Percentiles rank a stretch among this genome's conserved stretches.
Conservation (phyloP, 2,329 filamentous ascomycete genomes). For the Pseudogymnoascus sp. region DNA sequence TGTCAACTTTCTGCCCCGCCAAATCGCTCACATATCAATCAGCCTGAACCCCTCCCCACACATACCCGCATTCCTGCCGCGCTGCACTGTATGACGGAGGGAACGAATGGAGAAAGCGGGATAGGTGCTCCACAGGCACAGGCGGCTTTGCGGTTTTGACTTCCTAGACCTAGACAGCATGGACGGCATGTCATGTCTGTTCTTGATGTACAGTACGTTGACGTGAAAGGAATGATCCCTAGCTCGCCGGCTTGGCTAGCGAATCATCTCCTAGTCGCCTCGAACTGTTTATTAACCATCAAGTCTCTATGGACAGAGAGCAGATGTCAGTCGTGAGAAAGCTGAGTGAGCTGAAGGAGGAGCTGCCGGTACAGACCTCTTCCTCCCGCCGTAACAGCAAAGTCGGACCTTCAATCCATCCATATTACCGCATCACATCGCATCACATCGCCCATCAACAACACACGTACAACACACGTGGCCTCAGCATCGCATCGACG, state of each 20-base stretch:
- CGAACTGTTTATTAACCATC: not conserved
- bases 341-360: not conserved
- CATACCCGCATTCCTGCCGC: not conserved
- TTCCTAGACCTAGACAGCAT: not conserved
- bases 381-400: not conserved
- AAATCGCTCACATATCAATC: not conserved
- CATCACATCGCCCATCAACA: not conserved
- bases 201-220: not conserved
- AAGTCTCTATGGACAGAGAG: not conserved
- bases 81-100: not conserved
- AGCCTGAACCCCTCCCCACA: not conserved
- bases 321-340: not conserved
- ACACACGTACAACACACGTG: not conserved
- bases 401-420: not conserved
- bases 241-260: not conserved
- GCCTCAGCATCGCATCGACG: not conserved
- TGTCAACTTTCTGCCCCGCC: not conserved
- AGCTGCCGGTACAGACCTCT: not conserved
- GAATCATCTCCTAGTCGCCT: not conserved
- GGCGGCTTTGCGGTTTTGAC: not conserved
- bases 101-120: not conserved
- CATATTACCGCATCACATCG: not conserved
- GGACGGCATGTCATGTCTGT: not conserved
- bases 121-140: not conserved
- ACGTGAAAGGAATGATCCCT: not conserved